Conservation (phyloP, 345 rosid species). For the Jatropha curcas region DNA sequence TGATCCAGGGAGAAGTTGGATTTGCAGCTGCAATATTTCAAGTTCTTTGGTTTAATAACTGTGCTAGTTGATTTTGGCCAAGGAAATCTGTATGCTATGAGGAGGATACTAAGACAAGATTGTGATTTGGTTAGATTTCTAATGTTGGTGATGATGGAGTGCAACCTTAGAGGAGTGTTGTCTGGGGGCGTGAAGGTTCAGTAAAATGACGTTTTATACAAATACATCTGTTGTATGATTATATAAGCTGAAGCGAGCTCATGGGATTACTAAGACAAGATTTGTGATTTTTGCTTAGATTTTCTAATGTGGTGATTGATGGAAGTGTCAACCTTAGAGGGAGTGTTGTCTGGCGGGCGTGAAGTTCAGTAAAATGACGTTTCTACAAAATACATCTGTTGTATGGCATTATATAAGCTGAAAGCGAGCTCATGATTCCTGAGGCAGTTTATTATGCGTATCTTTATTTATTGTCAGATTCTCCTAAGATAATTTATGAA, state of each 20-base stretch:
- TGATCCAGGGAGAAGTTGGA: not conserved
- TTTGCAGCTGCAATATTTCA: not conserved
- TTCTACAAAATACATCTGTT: not conserved
- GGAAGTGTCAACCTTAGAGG: conserved; percentile 4
- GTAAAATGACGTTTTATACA: not conserved
- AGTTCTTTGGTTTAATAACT: not conserved
- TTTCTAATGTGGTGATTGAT: conserved; percentile 3
- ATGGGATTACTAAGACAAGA: not conserved
- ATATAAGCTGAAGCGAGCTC: no score
- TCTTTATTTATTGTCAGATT: no score
- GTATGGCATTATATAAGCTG: conserved; percentile 14
- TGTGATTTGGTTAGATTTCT: not conserved
- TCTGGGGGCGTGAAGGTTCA: not conserved
- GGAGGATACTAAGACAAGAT: not conserved
- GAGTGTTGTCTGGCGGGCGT: conserved; percentile 6
- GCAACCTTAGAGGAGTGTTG: conserved; percentile 9
- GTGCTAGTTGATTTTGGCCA: not conserved
- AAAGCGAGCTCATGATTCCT: not conserved
- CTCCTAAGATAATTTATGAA: conserved; percentile 11
- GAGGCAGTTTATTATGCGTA: not conserved
- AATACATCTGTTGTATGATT: not conserved
- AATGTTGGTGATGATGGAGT: conserved; percentile 8
- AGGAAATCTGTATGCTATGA: not conserved
- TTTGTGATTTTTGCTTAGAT: not conserved
- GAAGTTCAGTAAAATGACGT: not conserved